phyloP scores from a whole-genome alignment of 345 rosid species.

The Kandelia obovata region DNA sequence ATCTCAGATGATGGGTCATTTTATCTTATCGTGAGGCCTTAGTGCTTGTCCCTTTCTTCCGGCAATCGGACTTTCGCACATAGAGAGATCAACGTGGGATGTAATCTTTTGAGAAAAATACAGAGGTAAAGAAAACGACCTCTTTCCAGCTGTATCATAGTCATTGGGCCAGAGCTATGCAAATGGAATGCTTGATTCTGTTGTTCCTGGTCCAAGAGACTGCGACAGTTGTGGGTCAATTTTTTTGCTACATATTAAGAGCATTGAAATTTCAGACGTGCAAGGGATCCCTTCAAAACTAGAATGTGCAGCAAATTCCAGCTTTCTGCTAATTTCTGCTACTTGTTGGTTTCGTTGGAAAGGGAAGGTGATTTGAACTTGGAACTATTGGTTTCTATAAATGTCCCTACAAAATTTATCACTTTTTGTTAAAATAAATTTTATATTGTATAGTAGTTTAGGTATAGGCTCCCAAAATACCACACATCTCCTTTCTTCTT shows the following conservation, averaged over 20 bases:
- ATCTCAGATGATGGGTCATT: conserved; percentile 3
- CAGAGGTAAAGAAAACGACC: conserved; percentile 14
- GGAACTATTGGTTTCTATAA: too few relatives aligned
- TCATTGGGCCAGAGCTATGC: conserved; percentile 13
- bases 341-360: too few relatives aligned
- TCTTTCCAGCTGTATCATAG: conserved; percentile 11
- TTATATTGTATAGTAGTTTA: too few relatives aligned
- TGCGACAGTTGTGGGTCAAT: conserved; percentile 9
- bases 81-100: too few relatives aligned
- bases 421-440: too few relatives aligned
- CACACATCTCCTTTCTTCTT: too few relatives aligned
- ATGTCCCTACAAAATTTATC: too few relatives aligned
- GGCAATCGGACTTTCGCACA: conserved; percentile 3
- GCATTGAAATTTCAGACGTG: neutral
- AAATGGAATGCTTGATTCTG: conserved; percentile 14
- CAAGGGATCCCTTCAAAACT: too few relatives aligned
- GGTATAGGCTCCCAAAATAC: too few relatives aligned
- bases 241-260: neutral
- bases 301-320: too few relatives aligned
- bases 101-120: conserved; percentile 11
- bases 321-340: too few relatives aligned
- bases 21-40: conserved; percentile 14
- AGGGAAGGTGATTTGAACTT: too few relatives aligned
- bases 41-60: conserved; percentile 30
- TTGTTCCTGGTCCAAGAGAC: conserved; percentile 12